These are phyloP conservation scores for Schwanniomyces yamadae DNA, from an alignment of 805 yeast species.

Conservation along the genomic window DNA sequence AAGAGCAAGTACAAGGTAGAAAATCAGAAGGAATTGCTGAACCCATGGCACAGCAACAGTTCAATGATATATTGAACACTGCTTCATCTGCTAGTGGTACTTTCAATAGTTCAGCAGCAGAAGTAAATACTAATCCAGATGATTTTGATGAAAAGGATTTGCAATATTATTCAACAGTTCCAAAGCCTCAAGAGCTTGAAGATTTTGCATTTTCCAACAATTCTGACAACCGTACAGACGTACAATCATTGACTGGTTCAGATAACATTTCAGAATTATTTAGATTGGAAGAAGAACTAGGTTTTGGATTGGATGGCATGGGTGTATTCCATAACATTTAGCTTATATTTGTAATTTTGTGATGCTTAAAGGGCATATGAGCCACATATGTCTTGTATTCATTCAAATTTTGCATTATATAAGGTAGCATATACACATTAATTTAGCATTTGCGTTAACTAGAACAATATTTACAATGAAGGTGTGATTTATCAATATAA, in stretches of 20 bases:
- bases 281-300: constrained; percentile 43
- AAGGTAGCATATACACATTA: constrained; percentile 2
- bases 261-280: constrained; percentile 28
- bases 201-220: constrained; percentile 29
- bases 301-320: constrained; percentile 45
- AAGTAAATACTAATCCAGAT: constrained; percentile 15
- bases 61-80: constrained; percentile 6
- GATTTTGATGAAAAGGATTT: constrained; percentile 18
- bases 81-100: constrained; percentile 14
- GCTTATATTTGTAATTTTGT: background rate
- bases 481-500: background rate
- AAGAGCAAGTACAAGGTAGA: constrained; percentile 15
- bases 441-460: background rate
- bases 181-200: constrained; percentile 45
- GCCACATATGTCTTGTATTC: no score
- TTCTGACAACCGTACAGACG: constrained; percentile 3
- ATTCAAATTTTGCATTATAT: background rate
- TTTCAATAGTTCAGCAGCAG: constrained; percentile 16
- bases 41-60: constrained; percentile 4
- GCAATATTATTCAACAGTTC: constrained; percentile 36
- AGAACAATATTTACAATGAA: background rate
- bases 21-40: background rate
- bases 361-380: no score
- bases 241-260: constrained; percentile 6
- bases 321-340: constrained; percentile 14